phyloP scores from a whole-genome alignment of 179 eudicot species.

The Dionaea muscipula region DNA sequence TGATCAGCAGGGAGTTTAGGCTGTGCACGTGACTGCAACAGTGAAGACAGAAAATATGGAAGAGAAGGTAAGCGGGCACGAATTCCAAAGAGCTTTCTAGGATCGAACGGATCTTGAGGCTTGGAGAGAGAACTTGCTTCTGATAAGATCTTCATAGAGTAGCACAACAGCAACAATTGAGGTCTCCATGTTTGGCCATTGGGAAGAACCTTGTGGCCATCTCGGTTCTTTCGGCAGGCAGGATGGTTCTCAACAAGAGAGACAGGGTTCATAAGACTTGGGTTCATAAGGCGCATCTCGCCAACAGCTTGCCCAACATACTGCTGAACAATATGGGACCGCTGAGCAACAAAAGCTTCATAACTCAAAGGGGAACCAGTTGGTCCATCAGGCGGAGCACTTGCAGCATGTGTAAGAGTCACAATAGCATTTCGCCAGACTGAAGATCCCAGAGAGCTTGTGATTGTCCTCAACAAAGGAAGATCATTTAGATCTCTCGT shows the following conservation, averaged over 20 bases:
- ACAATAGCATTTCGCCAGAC: conserved; percentile 76
- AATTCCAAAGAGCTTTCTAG: conserved; percentile 69
- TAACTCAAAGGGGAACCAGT: conserved; percentile 75
- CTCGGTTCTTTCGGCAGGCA: conserved; percentile 76
- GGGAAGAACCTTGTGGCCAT: conserved; percentile 82
- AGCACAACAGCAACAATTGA: conserved; percentile 62
- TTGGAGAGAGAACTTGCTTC: conserved; percentile 61
- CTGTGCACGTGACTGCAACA: conserved; percentile 76
- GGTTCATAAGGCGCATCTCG: conserved; percentile 75
- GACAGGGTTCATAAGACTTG: conserved; percentile 75
- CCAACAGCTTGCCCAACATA: conserved; percentile 85
- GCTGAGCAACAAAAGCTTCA: conserved; percentile 73
- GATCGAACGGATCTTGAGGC: conserved; percentile 64
- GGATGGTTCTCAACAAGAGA: conserved; percentile 88
- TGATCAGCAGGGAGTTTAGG: conserved; percentile 80
- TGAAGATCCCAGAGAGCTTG: conserved; percentile 54
- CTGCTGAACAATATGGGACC: conserved; percentile 81
- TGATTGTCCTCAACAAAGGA: conserved; percentile 61
- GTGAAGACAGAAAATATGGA: conserved; percentile 66
- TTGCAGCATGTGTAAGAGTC: conserved; percentile 78
- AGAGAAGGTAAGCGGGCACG: conserved; percentile 73
- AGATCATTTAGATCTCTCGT: conserved; percentile 84
- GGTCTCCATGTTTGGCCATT: conserved; percentile 96
- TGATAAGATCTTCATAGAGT: conserved; percentile 73
- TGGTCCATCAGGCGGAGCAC: conserved; percentile 99